These are phyloP conservation scores for Botrytis hyacinthi DNA, from an alignment of 2,329 filamentous ascomycete genomes.

Conservation along the genomic window DNA sequence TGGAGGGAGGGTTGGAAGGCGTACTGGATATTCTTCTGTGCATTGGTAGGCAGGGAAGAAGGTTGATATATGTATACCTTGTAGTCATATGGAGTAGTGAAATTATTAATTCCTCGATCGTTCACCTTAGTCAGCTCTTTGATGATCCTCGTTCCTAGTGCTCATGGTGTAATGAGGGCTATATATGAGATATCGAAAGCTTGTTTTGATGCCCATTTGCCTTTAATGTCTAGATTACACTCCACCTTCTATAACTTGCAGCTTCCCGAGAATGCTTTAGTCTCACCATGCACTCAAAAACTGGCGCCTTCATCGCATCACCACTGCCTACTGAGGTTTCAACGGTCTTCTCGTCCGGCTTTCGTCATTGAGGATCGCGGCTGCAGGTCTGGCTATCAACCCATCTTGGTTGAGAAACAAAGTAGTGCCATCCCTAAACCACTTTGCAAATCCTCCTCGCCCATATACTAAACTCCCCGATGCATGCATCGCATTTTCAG, in stretches of 20 bases:
- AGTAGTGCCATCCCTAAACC: neutral
- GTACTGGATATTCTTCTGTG: conserved; percentile 13
- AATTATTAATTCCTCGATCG: conserved; percentile 6
- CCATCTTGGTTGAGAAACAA: neutral
- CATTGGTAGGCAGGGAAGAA: neutral
- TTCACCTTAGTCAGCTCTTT: neutral
- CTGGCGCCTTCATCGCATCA: neutral
- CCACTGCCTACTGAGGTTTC: neutral
- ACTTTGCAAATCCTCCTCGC: neutral
- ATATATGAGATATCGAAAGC: neutral
- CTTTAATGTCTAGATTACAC: too few species aligned
- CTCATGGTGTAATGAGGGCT: neutral
- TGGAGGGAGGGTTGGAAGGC: conserved; percentile 4
- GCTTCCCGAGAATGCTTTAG: neutral
- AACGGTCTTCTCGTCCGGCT: neutral
- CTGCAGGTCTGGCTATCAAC: neutral
- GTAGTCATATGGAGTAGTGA: conserved; percentile 10
- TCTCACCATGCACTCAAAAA: neutral
- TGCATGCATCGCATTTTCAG: neutral
- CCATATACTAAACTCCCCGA: neutral
- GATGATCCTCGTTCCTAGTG: too few species aligned
- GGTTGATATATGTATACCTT: conserved; percentile 13
- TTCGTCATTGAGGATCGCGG: neutral
- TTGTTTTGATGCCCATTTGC: neutral
- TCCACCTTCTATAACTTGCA: neutral